A percentile compares a stretch with the other conserved stretches of the same genome.
phyloP scores from a whole-genome alignment of 208 protist genomes.

The Wallacemonas collosoma region DNA sequence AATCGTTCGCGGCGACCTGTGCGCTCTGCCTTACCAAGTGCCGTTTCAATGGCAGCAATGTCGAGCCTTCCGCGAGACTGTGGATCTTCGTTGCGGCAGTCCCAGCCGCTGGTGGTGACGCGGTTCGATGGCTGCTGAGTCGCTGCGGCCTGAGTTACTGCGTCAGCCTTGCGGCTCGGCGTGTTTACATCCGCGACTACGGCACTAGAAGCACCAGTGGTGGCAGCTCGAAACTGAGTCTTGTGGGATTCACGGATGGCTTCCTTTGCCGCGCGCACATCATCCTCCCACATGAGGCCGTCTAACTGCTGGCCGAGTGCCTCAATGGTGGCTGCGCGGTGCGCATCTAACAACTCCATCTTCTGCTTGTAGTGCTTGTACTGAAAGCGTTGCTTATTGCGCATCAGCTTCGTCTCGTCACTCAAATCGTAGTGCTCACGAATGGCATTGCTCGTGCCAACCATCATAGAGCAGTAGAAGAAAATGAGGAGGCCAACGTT shows the following conservation, averaged over 20 bases:
- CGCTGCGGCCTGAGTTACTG: neutral
- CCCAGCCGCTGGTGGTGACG: constrained; percentile 40
- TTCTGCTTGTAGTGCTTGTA: constrained; percentile 48
- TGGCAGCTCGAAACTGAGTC: constrained; percentile 1
- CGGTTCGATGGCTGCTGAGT: neutral
- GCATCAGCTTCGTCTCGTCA: constrained; percentile 73
- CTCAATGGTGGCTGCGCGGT: constrained; percentile 69
- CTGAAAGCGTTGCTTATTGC: constrained; percentile 57
- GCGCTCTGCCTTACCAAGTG: constrained; percentile 64
- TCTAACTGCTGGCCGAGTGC: constrained; percentile 70
- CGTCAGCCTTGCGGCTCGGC: neutral
- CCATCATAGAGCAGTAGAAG: constrained; percentile 47
- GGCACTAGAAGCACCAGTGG: neutral
- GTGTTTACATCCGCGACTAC: neutral
- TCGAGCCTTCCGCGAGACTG: constrained; percentile 58
- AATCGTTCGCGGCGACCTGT: constrained; percentile 44
- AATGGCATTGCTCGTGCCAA: constrained; percentile 71
- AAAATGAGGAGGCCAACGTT: constrained; percentile 46
- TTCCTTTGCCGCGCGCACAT: constrained; percentile 79
- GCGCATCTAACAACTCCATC: constrained; percentile 61
- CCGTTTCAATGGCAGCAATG: constrained; percentile 66
- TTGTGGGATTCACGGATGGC: constrained; percentile 75
- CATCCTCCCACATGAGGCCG: constrained; percentile 72
- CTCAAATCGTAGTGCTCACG: constrained; percentile 78
- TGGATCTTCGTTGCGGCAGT: constrained; percentile 84